These are phyloP conservation scores for Fraxinus dipetala DNA, from an alignment of 305 asterid genomes.

Conservation along the genomic window DNA sequence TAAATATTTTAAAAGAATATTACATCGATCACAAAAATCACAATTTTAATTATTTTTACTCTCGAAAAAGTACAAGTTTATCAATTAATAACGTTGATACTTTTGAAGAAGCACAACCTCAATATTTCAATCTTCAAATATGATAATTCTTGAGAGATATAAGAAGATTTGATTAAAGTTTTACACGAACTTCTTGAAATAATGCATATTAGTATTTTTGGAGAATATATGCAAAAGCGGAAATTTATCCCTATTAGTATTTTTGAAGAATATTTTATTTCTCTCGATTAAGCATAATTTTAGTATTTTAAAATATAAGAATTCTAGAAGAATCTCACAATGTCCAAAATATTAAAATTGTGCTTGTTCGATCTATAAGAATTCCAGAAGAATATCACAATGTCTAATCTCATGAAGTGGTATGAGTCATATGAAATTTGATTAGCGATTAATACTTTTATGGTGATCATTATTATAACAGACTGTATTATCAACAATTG, in stretches of 20 bases:
- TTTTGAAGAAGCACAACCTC: not conserved
- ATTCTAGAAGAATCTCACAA: too few species aligned
- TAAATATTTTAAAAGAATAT: too few species aligned
- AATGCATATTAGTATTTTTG: not conserved
- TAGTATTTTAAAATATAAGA: too few species aligned
- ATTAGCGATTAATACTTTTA: too few species aligned
- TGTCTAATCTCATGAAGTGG: not conserved
- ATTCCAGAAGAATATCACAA: not conserved
- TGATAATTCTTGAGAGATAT: not conserved
- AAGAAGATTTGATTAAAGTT: not conserved
- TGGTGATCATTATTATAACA: not conserved
- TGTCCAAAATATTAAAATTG: too few species aligned
- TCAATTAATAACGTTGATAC: not conserved
- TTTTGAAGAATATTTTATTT: not conserved
- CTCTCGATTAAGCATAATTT: not conserved
- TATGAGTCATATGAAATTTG: not conserved
- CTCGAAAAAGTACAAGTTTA: not conserved
- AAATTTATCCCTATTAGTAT: not conserved
- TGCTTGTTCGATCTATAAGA: not conserved
- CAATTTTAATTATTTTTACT: not conserved
- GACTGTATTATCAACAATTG: not conserved
- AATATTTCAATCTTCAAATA: not conserved
- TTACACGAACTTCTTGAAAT: not conserved
- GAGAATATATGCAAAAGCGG: not conserved
- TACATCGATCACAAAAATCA: not conserved